A percentile compares a stretch with the other conserved stretches of the same genome.
Evolutionary conservation across 2,329 filamentous ascomycete genomes (phyloP).

Genomic region (Fusarium sp.): DNA sequence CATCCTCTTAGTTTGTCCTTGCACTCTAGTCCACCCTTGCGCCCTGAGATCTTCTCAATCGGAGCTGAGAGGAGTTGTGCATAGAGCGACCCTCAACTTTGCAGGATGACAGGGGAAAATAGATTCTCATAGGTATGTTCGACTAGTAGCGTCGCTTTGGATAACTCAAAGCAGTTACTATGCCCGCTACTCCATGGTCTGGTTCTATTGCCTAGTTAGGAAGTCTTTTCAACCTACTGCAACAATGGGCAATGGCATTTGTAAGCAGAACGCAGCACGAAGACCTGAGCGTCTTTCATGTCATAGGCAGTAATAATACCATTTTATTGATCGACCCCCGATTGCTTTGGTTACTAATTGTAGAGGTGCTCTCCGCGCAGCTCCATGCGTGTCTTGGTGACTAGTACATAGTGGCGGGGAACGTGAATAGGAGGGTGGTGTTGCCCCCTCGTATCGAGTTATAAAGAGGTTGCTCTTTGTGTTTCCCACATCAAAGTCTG

Average conservation of each 20-base stretch:
- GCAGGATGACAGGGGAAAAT: too few species aligned
- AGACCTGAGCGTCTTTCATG: not conserved
- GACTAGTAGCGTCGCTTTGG: not conserved
- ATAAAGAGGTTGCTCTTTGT: not conserved
- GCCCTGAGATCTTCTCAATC: not conserved
- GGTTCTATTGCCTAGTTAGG: not conserved
- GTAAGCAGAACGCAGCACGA: not conserved
- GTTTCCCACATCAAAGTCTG: not conserved
- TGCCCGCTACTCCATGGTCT: not conserved
- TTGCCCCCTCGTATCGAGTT: not conserved
- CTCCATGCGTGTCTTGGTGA: not conserved
- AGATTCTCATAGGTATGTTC: too few species aligned
- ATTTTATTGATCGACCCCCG: too few species aligned
- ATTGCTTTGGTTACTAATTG: not conserved
- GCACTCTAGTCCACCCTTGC: not conserved
- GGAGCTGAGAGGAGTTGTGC: too few species aligned
- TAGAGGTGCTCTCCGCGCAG: not conserved
- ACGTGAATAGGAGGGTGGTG: not conserved
- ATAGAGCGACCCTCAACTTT: too few species aligned
- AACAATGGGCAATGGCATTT: not conserved
- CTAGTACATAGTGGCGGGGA: not conserved
- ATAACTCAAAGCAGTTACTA: not conserved
- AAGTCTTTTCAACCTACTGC: not conserved
- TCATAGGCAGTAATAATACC: too few species aligned
- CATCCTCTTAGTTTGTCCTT: not conserved